Evolutionary conservation across 2,329 filamentous ascomycete species (phyloP).

Genomic region (Cercospora zeae-maydis): DNA sequence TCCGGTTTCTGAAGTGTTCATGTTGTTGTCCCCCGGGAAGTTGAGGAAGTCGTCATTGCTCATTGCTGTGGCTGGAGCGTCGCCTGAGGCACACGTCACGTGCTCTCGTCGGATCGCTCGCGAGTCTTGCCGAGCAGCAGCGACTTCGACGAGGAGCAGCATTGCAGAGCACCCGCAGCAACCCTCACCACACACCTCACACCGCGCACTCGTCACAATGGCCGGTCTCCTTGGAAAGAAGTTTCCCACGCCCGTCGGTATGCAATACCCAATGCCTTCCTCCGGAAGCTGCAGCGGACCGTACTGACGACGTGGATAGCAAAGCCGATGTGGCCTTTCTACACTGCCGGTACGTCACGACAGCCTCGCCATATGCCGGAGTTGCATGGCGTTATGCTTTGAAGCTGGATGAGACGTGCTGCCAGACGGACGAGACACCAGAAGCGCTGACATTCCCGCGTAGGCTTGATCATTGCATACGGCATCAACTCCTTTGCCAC

Average conservation of each 20-base stretch:
- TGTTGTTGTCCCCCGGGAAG: background rate
- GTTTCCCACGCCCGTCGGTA: slow-evolving; percentile 50
- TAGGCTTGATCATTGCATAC: slow-evolving; percentile 82
- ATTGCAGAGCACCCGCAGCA: background rate
- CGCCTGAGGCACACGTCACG: background rate
- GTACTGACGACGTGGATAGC: slow-evolving; percentile 52
- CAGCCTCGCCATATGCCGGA: background rate
- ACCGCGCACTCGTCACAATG: slow-evolving; percentile 24
- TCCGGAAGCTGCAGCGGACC: background rate
- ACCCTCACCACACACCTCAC: background rate
- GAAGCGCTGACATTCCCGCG: slow-evolving; percentile 21
- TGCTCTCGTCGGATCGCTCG: background rate
- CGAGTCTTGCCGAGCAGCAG: background rate
- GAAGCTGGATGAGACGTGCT: slow-evolving; percentile 5
- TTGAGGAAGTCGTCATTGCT: background rate
- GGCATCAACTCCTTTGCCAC: slow-evolving; percentile 82
- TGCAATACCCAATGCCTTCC: slow-evolving; percentile 30
- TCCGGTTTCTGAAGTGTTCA: background rate
- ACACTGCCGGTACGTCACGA: slow-evolving; percentile 72
- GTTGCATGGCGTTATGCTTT: background rate
- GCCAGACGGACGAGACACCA: background rate
- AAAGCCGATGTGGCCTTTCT: slow-evolving; percentile 89
- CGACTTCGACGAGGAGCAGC: slow-evolving; percentile 10
- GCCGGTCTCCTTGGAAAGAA: slow-evolving; percentile 49
- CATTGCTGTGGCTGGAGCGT: background rate